Percentiles rank a stretch among this genome's conserved stretches.
Conservation (phyloP, 306 rosid genomes). For the Bauhinia variegata region DNA sequence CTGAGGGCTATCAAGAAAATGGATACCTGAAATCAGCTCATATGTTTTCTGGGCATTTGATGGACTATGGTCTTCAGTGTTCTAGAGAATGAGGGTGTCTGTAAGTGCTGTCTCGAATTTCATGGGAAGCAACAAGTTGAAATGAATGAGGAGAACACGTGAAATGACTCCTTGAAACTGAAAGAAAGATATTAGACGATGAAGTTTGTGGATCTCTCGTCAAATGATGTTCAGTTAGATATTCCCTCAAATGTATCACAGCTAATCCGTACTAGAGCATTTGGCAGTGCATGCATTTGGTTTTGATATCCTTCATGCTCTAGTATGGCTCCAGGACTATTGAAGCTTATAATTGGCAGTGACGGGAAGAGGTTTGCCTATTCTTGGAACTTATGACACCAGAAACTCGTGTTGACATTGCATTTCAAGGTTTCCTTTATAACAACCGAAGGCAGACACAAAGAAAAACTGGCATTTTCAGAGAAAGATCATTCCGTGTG, state of each 20-base stretch:
- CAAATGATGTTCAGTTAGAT: conserved; percentile 17
- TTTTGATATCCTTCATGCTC: background rate
- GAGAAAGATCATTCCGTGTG: background rate
- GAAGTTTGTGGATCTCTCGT: background rate
- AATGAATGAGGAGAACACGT: background rate
- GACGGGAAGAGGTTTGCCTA: no score
- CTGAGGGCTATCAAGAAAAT: conserved; percentile 52
- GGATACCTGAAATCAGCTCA: conserved; percentile 46
- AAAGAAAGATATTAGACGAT: conserved; percentile 6
- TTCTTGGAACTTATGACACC: no score
- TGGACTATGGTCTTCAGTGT: conserved; percentile 28
- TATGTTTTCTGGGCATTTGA: conserved; percentile 37
- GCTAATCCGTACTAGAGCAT: conserved; percentile 25
- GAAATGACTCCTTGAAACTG: conserved; percentile 11
- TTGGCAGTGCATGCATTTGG: conserved; percentile 10
- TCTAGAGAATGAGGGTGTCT: conserved; percentile 18
- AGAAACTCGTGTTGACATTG: no score
- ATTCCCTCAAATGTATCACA: background rate
- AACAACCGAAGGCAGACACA: no score
- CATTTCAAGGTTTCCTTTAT: no score
- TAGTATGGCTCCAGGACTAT: conserved; percentile 8
- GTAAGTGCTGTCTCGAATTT: background rate
- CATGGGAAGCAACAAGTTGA: background rate
- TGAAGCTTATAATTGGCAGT: background rate
- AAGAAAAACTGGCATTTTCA: background rate